phyloP scores from a whole-genome alignment of 2,329 filamentous ascomycete species.

The Alternaria triticina region DNA sequence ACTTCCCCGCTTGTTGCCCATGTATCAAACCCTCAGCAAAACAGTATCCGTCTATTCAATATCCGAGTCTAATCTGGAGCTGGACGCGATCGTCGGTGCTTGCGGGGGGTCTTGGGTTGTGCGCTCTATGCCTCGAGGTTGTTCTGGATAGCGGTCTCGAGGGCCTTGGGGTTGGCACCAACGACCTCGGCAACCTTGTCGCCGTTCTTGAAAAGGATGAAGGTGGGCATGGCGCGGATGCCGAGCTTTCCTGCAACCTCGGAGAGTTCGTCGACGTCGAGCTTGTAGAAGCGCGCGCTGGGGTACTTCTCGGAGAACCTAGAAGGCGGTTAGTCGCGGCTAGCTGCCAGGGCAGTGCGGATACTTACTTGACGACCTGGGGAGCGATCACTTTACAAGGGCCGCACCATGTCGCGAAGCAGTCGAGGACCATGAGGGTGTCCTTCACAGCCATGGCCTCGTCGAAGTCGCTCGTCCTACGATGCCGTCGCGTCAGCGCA shows the following conservation, averaged over 20 bases:
- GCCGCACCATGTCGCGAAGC: constrained; percentile 89
- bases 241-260: constrained; percentile 78
- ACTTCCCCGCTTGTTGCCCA: constrained; percentile 4
- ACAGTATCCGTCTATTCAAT: constrained; percentile 7
- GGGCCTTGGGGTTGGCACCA: constrained; percentile 77
- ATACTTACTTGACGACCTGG: constrained; percentile 67
- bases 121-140: constrained; percentile 33
- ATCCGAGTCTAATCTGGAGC: constrained; percentile 12
- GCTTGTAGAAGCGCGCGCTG: constrained; percentile 78
- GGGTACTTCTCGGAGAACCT: constrained; percentile 68
- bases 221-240: constrained; percentile 92
- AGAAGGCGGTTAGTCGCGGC: constrained; percentile 11
- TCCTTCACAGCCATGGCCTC: constrained; percentile 59
- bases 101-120: neutral
- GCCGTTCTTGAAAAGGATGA: constrained; percentile 82
- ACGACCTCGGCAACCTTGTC: constrained; percentile 75
- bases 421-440: constrained; percentile 79
- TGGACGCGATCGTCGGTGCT: constrained; percentile 11
- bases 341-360: neutral
- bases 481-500: constrained; percentile 13
- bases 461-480: constrained; percentile 66
- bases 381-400: constrained; percentile 93
- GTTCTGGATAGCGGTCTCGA: constrained; percentile 61
- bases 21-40: neutral
- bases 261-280: constrained; percentile 85